phyloP scores from a whole-genome alignment of 2,329 filamentous ascomycete genomes.

The Rasamsonia emersonii region DNA sequence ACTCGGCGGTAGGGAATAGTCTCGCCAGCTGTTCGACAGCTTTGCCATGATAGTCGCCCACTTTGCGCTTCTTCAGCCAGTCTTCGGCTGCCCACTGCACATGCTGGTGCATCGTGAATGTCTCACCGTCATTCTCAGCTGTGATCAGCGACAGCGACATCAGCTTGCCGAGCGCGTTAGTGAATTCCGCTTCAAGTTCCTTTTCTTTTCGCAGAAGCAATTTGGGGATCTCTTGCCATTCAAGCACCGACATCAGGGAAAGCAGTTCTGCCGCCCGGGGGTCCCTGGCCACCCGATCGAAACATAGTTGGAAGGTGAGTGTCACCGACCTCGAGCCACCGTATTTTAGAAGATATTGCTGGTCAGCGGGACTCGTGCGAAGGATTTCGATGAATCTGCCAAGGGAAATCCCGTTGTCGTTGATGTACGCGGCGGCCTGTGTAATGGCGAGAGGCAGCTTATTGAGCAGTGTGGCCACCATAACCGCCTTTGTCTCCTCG shows the following conservation, averaged over 20 bases:
- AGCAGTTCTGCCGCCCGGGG: too few relatives aligned
- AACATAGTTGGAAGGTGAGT: neutral
- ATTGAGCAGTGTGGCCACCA: too few relatives aligned
- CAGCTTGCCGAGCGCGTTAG: neutral
- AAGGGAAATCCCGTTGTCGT: neutral
- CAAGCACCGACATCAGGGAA: neutral
- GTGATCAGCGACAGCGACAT: too few relatives aligned
- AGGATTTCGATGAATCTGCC: neutral
- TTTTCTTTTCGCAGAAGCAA: conserved; percentile 1
- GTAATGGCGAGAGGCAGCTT: too few relatives aligned
- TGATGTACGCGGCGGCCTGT: too few relatives aligned
- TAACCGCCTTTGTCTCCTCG: too few relatives aligned
- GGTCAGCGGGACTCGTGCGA: neutral
- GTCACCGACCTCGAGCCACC: too few relatives aligned
- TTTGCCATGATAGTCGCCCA: neutral
- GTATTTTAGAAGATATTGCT: too few relatives aligned
- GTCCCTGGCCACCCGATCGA: neutral
- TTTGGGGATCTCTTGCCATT: too few relatives aligned
- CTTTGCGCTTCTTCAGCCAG: neutral
- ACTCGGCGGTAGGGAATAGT: too few relatives aligned
- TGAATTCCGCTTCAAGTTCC: neutral
- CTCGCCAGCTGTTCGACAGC: neutral
- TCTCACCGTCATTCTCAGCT: neutral
- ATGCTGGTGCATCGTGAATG: neutral
- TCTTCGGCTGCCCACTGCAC: neutral